Conservation (phyloP, 495 filamentous ascomycete species). For the Penicillium nucicola region DNA sequence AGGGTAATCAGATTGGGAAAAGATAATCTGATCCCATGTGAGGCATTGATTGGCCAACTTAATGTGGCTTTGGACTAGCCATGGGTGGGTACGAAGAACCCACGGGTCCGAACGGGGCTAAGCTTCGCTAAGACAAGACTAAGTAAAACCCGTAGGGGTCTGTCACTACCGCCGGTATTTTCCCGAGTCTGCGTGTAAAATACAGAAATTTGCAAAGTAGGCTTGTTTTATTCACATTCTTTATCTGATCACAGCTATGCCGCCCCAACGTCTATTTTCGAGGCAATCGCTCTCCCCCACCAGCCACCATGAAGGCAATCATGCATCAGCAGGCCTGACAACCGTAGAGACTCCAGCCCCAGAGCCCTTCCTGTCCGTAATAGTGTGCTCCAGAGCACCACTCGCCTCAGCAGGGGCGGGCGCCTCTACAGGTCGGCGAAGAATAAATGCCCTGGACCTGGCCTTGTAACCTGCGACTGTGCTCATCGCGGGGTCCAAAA, state of each 20-base stretch:
- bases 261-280: not conserved
- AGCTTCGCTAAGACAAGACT: constrained; percentile 16
- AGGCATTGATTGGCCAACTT: not conserved
- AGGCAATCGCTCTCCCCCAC: not conserved
- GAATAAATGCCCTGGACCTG: constrained; percentile 17
- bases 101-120: not conserved
- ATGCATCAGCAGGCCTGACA: constrained; percentile 1
- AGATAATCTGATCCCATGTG: constrained; percentile 8
- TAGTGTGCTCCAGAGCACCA: constrained; percentile 4
- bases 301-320: not conserved
- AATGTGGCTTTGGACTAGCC: not conserved
- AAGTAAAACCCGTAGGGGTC: not conserved
- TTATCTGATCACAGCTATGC: no score
- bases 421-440: constrained; percentile 13
- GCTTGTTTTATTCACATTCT: not conserved
- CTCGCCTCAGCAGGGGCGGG: constrained; percentile 3
- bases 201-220: constrained; percentile 5
- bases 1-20: not conserved
- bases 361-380: constrained; percentile 1
- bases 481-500: constrained; percentile 19
- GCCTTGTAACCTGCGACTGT: constrained; percentile 12
- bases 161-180: not conserved
- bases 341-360: constrained; percentile 7
- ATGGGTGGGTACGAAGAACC: not conserved
- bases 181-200: not conserved